Percentiles rank a stretch among this genome's conserved stretches.
Evolutionary conservation across 2,329 filamentous ascomycete genomes (phyloP).

Genomic region (Claviceps sorghi): DNA sequence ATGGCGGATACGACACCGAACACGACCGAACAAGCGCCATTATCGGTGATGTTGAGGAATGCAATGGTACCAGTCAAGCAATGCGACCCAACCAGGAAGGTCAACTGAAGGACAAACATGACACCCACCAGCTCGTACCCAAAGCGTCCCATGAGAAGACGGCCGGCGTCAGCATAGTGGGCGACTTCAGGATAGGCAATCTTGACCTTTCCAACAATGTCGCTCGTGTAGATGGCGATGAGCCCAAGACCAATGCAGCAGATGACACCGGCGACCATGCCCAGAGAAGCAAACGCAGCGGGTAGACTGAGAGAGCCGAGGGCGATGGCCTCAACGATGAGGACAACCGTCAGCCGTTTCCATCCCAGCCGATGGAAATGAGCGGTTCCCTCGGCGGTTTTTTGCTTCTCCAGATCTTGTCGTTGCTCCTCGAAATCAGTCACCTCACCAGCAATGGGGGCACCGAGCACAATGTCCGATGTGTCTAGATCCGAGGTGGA

Average conservation of each 20-base stretch:
- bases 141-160: slow-evolving; percentile 43
- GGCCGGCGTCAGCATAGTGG: slow-evolving; percentile 54
- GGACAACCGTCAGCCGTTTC: slow-evolving; percentile 40
- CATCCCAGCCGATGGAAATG: slow-evolving; percentile 40
- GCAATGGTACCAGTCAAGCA: slow-evolving; percentile 56
- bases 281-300: slow-evolving; percentile 35
- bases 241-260: slow-evolving; percentile 27
- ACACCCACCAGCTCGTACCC: slow-evolving; percentile 48
- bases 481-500: slow-evolving; percentile 5
- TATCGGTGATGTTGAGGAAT: slow-evolving; percentile 47
- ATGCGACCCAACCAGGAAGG: slow-evolving; percentile 60
- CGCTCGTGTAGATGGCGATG: slow-evolving; percentile 32
- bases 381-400: slow-evolving; percentile 28
- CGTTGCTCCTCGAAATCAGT: slow-evolving; percentile 24
- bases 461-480: slow-evolving; percentile 14
- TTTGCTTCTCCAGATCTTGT: slow-evolving; percentile 31
- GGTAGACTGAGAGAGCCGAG: slow-evolving; percentile 38
- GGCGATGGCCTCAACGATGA: slow-evolving; percentile 43
- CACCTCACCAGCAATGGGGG: slow-evolving; percentile 16
- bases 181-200: slow-evolving; percentile 40
- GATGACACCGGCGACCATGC: slow-evolving; percentile 36
- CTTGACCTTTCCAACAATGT: slow-evolving; percentile 34
- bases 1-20: slow-evolving; percentile 32
- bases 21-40: slow-evolving; percentile 32
- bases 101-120: slow-evolving; percentile 47